Evolutionary conservation across 225 moss, liverwort and hornwort genomes (phyloP).

Genomic region (Bryum argenteum): DNA sequence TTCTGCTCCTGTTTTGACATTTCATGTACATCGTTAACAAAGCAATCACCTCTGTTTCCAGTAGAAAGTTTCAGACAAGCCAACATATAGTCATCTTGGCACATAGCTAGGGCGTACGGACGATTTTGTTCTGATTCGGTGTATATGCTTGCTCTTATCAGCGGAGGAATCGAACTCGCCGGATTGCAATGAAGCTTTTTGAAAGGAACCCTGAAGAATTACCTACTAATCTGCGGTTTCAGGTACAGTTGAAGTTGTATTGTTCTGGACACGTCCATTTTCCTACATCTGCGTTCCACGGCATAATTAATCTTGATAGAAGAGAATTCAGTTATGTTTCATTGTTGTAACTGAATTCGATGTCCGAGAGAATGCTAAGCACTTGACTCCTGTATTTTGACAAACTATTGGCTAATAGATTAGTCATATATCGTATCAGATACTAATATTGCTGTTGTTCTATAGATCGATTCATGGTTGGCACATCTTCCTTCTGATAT

Average conservation of each 20-base stretch:
- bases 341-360: background rate
- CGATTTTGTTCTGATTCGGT: conserved; percentile 12
- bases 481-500: conserved; percentile 78
- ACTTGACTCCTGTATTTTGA: background rate
- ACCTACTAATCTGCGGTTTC: conserved; percentile 64
- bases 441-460: conserved; percentile 7
- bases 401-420: background rate
- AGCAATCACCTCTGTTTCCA: background rate
- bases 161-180: conserved; percentile 68
- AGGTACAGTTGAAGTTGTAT: conserved; percentile 42
- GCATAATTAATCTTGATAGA: background rate
- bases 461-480: conserved; percentile 81
- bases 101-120: background rate
- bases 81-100: background rate
- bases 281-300: background rate
- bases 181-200: conserved; percentile 86
- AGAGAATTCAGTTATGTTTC: background rate
- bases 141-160: conserved; percentile 7
- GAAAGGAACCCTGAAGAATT: conserved; percentile 81
- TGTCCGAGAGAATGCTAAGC: background rate
- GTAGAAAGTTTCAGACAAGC: background rate
- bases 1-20: background rate
- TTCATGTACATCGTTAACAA: background rate
- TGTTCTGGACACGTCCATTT: background rate
- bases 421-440: background rate